These are phyloP conservation scores for Halophytophthora batemanensis DNA, from an alignment of 352 stramenopile species.

Conservation along the genomic window DNA sequence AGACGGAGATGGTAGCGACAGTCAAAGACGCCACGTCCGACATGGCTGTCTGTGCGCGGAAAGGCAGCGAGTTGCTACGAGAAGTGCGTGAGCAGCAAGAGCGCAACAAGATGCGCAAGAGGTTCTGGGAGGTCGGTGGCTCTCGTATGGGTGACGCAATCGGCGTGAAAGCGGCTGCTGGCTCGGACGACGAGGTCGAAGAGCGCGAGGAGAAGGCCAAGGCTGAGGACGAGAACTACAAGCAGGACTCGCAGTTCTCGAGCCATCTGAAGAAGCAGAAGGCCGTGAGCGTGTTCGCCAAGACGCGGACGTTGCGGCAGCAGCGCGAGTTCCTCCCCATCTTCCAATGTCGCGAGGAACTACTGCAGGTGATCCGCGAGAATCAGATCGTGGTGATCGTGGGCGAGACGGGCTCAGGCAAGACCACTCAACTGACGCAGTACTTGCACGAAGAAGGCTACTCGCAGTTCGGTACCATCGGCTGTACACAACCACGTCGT, in stretches of 20 bases:
- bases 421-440: constrained; percentile 98
- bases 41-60: constrained; percentile 93
- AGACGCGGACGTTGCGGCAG: constrained; percentile 94
- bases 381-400: constrained; percentile 99
- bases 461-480: constrained; percentile 89
- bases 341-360: constrained; percentile 93
- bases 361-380: constrained; percentile 96
- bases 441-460: constrained; percentile 92
- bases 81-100: constrained; percentile 79
- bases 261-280: constrained; percentile 91
- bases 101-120: constrained; percentile 94
- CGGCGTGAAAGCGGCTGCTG: constrained; percentile 74
- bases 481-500: constrained; percentile 97
- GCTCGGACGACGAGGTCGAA: constrained; percentile 60
- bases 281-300: constrained; percentile 94
- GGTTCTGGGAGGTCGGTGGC: constrained; percentile 98
- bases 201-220: constrained; percentile 33
- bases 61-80: constrained; percentile 88
- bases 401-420: constrained; percentile 96
- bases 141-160: constrained; percentile 97
- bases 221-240: constrained; percentile 89
- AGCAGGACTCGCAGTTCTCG: constrained; percentile 93
- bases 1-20: constrained; percentile 94
- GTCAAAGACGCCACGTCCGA: constrained; percentile 96
- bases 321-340: constrained; percentile 97